Evolutionary conservation across 345 rosid species (phyloP).

Genomic region (Chamaenerion angustifolium): DNA sequence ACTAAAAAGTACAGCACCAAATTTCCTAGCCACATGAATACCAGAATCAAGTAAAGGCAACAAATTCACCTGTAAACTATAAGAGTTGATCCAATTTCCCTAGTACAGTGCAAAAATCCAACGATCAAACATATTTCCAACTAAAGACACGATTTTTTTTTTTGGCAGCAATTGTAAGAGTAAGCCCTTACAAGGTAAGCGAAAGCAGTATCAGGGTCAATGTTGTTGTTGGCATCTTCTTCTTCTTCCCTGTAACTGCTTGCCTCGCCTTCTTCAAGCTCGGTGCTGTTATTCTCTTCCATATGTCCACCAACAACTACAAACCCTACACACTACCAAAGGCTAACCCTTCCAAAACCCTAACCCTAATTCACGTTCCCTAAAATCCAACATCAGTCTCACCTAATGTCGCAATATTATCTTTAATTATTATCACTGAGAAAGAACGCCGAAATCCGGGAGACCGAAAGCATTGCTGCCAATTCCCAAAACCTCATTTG

Average conservation of each 20-base stretch:
- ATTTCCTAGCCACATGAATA: no score
- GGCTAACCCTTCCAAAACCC: conserved; percentile 12
- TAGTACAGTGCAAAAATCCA: not conserved
- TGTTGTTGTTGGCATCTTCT: conserved; percentile 15
- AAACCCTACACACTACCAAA: conserved; percentile 1
- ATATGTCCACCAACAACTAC: conserved; percentile 13
- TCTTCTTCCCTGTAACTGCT: conserved; percentile 19
- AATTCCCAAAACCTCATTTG: not conserved
- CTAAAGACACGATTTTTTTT: conserved; percentile 5
- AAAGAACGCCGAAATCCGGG: conserved; percentile 5
- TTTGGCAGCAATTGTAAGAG: conserved; percentile 7
- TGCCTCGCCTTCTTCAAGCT: conserved; percentile 75
- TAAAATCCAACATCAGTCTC: conserved; percentile 46
- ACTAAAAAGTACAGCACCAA: no score
- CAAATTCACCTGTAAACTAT: not conserved
- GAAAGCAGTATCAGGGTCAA: conserved; percentile 49
- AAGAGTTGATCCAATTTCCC: not conserved
- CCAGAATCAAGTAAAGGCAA: not conserved
- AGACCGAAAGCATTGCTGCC: conserved; percentile 2
- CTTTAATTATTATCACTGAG: not conserved
- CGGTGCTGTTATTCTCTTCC: conserved; percentile 33
- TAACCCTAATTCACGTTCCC: conserved; percentile 25
- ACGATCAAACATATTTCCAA: conserved; percentile 3
- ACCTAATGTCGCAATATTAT: not conserved
- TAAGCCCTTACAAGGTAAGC: conserved; percentile 63